These are phyloP conservation scores for Trametes hirsuta DNA, from an alignment of 1,284 basidiomycete species.

Conservation along the genomic window DNA sequence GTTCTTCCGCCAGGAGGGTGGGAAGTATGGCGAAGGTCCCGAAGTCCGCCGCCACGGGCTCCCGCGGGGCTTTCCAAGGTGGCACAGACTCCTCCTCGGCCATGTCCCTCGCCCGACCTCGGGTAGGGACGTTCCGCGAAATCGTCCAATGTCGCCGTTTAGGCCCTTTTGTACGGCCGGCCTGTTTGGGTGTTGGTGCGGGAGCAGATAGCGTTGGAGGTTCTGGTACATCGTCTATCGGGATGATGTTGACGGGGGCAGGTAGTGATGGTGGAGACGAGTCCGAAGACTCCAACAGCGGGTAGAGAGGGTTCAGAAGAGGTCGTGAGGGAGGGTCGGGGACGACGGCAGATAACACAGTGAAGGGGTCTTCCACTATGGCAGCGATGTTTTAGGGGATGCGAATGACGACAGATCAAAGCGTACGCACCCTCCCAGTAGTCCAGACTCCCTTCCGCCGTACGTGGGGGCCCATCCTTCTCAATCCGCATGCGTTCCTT, in stretches of 20 bases:
- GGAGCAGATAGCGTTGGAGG: slow-evolving; percentile 9
- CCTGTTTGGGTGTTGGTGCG: slow-evolving; percentile 5
- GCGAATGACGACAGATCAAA: neutral
- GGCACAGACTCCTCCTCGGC: slow-evolving; percentile 47
- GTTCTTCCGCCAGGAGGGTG: slow-evolving; percentile 50
- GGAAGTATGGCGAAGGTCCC: slow-evolving; percentile 60
- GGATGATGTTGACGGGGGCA: slow-evolving; percentile 35
- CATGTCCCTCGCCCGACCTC: slow-evolving; percentile 55
- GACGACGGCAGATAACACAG: slow-evolving; percentile 61
- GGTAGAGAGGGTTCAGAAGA: slow-evolving; percentile 58
- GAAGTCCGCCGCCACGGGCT: slow-evolving; percentile 58
- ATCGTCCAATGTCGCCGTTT: slow-evolving; percentile 47
- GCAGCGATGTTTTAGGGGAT: slow-evolving; percentile 12
- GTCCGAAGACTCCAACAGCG: slow-evolving; percentile 36
- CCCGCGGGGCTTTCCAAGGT: slow-evolving; percentile 52
- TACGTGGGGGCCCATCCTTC: slow-evolving; percentile 68
- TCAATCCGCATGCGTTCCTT: slow-evolving; percentile 76
- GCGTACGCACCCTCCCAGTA: slow-evolving; percentile 62
- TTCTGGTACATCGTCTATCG: slow-evolving; percentile 21
- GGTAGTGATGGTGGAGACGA: slow-evolving; percentile 29
- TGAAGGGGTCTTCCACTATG: slow-evolving; percentile 78
- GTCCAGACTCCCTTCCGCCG: slow-evolving; percentile 72
- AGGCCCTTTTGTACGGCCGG: slow-evolving; percentile 17
- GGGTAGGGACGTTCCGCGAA: slow-evolving; percentile 40
- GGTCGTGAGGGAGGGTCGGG: slow-evolving; percentile 60